Evolutionary conservation across 495 filamentous ascomycete genomes (phyloP), one percentile per base, ranked within the genome.

Genomic region (Tuber brumale): DNA sequence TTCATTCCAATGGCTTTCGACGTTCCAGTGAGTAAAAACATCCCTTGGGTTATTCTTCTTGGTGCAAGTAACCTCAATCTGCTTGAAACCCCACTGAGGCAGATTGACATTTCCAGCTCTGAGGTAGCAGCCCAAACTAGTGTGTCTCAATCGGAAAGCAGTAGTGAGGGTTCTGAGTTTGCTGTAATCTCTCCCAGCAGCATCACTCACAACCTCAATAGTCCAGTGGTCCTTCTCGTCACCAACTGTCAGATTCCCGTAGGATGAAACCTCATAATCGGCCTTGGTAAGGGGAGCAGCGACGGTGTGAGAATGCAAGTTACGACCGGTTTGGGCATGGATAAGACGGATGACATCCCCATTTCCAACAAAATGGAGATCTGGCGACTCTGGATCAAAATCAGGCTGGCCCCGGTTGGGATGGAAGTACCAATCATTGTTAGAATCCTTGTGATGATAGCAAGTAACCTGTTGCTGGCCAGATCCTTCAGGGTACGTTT

Each of bases 361-460:
- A 82, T 98, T 89, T 18, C 89, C 92, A 78, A 97, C 88, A 83
- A 90, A 96, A 76, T 89, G 89, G 66, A 86, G 84, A 70, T 94
- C 86, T 14, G 87, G 86, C 45, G 87, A 89, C 44, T 92, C 89
- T 4, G 89, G 84, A 80, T 93, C 88, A 81, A 90, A 96, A n/a
- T 92, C 91, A 5, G 87, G 84, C 46, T 95, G 88, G 44, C 86
- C 80, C 66, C 95, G 92, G 85, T 94, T 95, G 27, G 95, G 96
- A 82, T 97, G 97, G 84, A 99, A 97, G 85, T 94, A 97, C 95
- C 95, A 99, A 85, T 99, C 96, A 82, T 99, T 99, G 87, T 99
- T 99, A 80, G 95, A 89, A 88, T 99, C 95, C 83, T 99, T 99
- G 87, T 99, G 95, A 84, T 99, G 95, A 84, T 99, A 99, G 86